Conservation (phyloP, 768 basidiomycete genomes). For the Phylloporus rhodoxanthus region DNA sequence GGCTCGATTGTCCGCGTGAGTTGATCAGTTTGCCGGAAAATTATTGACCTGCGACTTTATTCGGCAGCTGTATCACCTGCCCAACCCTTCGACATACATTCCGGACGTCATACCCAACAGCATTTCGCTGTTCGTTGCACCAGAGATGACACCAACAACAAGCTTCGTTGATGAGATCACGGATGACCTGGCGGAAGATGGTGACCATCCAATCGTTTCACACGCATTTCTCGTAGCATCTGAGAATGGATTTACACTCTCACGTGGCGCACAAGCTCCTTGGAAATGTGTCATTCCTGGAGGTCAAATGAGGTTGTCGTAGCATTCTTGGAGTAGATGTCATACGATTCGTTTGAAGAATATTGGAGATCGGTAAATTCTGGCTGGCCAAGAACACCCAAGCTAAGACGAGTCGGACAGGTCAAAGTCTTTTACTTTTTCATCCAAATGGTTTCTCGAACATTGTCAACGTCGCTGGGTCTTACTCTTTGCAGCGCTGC, state of each 20-base stretch:
- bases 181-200: not conserved
- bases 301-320: conserved; percentile 12
- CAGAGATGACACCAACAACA: conserved; percentile 13
- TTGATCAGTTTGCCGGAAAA: not conserved
- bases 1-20: conserved; percentile 51
- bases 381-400: conserved; percentile 31
- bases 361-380: conserved; percentile 20
- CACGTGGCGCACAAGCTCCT: conserved; percentile 26
- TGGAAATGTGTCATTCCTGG: conserved; percentile 44
- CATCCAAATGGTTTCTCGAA: conserved; percentile 41
- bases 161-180: not conserved
- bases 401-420: conserved; percentile 4
- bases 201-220: not conserved
- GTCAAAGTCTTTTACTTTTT: conserved; percentile 18
- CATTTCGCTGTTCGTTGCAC: conserved; percentile 22
- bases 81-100: conserved; percentile 12
- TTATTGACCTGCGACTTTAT: not conserved
- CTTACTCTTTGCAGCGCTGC: conserved; percentile 36
- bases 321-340: conserved; percentile 33
- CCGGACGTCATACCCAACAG: conserved; percentile 5
- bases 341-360: conserved; percentile 19
- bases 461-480: conserved; percentile 40
- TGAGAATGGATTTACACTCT: conserved; percentile 48
- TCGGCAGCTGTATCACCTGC: conserved; percentile 41
- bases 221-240: conserved; percentile 42